Percentiles rank a stretch among this genome's conserved stretches.
phyloP scores from a whole-genome alignment of 2,329 filamentous ascomycete genomes.

The Penicillium sp. region DNA sequence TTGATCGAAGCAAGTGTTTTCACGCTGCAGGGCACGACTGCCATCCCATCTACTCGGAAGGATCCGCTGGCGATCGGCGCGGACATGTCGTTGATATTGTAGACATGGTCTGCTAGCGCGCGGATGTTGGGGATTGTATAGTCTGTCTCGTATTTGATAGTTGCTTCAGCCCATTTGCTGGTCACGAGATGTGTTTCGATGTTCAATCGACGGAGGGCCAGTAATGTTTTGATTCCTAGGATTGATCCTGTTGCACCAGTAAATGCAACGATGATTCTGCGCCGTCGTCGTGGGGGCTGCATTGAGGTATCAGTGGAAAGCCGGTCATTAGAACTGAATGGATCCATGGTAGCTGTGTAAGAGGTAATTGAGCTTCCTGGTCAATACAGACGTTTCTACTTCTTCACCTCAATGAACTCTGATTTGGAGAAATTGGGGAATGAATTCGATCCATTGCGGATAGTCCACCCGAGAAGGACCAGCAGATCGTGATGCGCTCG shows the following conservation, averaged over 20 bases:
- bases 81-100: slow-evolving; percentile 40
- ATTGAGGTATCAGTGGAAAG: too few relatives aligned
- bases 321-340: too few relatives aligned
- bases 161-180: slow-evolving; percentile 44
- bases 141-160: slow-evolving; percentile 43
- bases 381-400: too few relatives aligned
- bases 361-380: too few relatives aligned
- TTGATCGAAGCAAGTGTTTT: slow-evolving; percentile 42
- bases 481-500: too few relatives aligned
- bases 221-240: slow-evolving; percentile 23
- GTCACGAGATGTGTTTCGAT: slow-evolving; percentile 48
- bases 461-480: too few relatives aligned
- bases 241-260: slow-evolving; percentile 49
- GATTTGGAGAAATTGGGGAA: too few relatives aligned
- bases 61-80: slow-evolving; percentile 45
- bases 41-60: slow-evolving; percentile 43
- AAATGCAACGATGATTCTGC: slow-evolving; percentile 39
- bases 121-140: slow-evolving; percentile 30
- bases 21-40: slow-evolving; percentile 25
- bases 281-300: too few relatives aligned
- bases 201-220: slow-evolving; percentile 40
- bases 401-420: too few relatives aligned
- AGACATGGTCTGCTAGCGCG: slow-evolving; percentile 35
- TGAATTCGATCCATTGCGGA: too few relatives aligned
- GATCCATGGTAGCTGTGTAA: too few relatives aligned